Evolutionary conservation across 169 alveolate species (phyloP), one percentile per base, ranked within the genome.

Genomic region (Babesia microti): DNA sequence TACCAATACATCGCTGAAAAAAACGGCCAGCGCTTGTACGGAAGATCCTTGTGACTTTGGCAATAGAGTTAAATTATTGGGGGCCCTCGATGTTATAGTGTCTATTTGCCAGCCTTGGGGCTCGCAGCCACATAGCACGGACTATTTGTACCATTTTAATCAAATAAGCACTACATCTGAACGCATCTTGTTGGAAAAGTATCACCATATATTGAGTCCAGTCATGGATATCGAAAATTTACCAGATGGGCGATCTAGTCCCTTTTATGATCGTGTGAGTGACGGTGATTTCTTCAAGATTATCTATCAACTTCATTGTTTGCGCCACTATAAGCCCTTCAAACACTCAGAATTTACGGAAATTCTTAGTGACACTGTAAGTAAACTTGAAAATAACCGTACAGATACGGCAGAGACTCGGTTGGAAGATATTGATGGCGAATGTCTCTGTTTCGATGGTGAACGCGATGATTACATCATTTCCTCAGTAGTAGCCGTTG

Each of bases 41-140:
- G n/a, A n/a, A n/a, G n/a, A n/a, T n/a, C n/a, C n/a, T n/a, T n/a
- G n/a, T n/a, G n/a, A n/a, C n/a, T n/a, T n/a, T n/a, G n/a, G n/a
- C n/a, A n/a, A n/a, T n/a, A n/a, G n/a, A 26, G 45, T 65, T 68
- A 65, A 65, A 30, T 56, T 65, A 21, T 39, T 65, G 32, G 55
- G 55, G 28, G 45, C 76, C 11, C 63, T 65, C 18, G 76, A 55
- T 6, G 43, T 65, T 18, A 50, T 65, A 23, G 30, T 46, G 34
- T 32, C 76, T 15, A 70, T 65, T 26, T 65, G 76, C 21, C 46
- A 44, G 30, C 76, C 76, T 14, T 65, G 76, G 76, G 76, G 76
- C 0, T 50, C 59, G 17, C 60, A 52, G 4, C 76, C 69, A 19
- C 36, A 55, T 23, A 70, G 76, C 7, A 65, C 45, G 21, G 76